Evolutionary conservation across 1,284 basidiomycete species (phyloP), one percentile per base, ranked within the genome.

Genomic region (Meripilus lineatus): DNA sequence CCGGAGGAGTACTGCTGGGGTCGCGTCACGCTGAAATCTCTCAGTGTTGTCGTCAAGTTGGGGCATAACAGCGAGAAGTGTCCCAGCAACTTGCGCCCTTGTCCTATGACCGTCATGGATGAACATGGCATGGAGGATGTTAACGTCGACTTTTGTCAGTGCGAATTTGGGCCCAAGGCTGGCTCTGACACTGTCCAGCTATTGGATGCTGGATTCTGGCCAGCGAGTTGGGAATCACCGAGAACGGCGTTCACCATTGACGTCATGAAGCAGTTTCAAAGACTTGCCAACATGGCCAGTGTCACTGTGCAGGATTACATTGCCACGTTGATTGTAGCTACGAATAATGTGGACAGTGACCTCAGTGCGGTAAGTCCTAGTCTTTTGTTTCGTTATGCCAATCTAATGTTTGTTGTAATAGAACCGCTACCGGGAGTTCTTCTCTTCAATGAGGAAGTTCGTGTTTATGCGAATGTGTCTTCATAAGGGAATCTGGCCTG

Each of bases 361-460:
- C 43, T 42, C 10, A 13, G 1, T 5, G 5, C 13, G 4, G 4
- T 18, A 32, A 13, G 36, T 3, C 3, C n/a, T n/a, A n/a, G n/a
- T n/a, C n/a, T n/a, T n/a, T n/a, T n/a, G n/a, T n/a, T n/a, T n/a
- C n/a, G n/a, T n/a, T n/a, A n/a, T n/a, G n/a, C n/a, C n/a, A n/a
- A n/a, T n/a, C 14, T 36, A 3, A 14, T 20, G n/a, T n/a, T n/a
- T n/a, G n/a, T n/a, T n/a, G n/a, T 21, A 7, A 4, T 26, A 56
- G 53, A 48, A 55, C 30, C 49, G 50, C 1, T 51, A 54, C 21
- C 45, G 48, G 0, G 51, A 53, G 15, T 45, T 56, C 18, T 28
- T 52, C 42, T 45, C 38, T 3, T 39, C 51, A 1, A 37, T 30
- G 13, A 50, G 51, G 1, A 48, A 54, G 32, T 52, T 45, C 5